A percentile compares a stretch with the other conserved stretches of the same genome.
Evolutionary conservation across 805 yeast species (phyloP).

Genomic region (Monosporozyma unispora): DNA sequence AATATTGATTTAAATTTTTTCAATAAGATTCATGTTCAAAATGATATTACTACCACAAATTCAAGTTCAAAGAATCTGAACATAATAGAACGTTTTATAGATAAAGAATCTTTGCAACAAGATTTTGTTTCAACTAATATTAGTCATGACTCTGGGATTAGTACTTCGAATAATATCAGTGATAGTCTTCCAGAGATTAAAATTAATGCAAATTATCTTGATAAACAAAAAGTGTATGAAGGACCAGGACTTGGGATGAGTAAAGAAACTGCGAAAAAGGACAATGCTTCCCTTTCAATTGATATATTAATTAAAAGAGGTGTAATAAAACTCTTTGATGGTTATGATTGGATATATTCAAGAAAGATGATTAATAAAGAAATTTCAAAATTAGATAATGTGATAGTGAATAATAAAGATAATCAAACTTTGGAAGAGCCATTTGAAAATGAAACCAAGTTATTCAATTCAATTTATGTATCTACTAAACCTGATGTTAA

Average conservation of each 20-base stretch:
- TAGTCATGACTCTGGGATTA: background rate
- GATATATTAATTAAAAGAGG: conserved; percentile 19
- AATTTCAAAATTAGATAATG: conserved; percentile 36
- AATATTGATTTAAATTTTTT: conserved; percentile 30
- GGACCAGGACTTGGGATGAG: no score
- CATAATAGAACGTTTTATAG: conserved; percentile 14
- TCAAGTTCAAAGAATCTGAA: background rate
- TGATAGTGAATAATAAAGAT: no score
- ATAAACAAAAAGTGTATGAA: background rate
- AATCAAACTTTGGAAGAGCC: background rate
- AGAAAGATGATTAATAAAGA: conserved; percentile 57
- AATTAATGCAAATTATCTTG: conserved; percentile 5
- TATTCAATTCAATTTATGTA: conserved; percentile 70
- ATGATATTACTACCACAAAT: background rate
- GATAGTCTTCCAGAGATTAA: conserved; percentile 21
- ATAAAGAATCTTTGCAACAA: background rate
- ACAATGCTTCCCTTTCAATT: background rate
- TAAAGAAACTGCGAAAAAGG: background rate
- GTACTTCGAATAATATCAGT: background rate
- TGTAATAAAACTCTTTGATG: conserved; percentile 59
- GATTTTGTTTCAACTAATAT: background rate
- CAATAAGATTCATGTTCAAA: conserved; percentile 6
- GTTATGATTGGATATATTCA: conserved; percentile 86
- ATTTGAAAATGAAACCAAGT: conserved; percentile 10
- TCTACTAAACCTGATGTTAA: conserved; percentile 8